Conservation (phyloP, 2,329 filamentous ascomycete species). For the Graphilbum ipis-grandicollis region DNA sequence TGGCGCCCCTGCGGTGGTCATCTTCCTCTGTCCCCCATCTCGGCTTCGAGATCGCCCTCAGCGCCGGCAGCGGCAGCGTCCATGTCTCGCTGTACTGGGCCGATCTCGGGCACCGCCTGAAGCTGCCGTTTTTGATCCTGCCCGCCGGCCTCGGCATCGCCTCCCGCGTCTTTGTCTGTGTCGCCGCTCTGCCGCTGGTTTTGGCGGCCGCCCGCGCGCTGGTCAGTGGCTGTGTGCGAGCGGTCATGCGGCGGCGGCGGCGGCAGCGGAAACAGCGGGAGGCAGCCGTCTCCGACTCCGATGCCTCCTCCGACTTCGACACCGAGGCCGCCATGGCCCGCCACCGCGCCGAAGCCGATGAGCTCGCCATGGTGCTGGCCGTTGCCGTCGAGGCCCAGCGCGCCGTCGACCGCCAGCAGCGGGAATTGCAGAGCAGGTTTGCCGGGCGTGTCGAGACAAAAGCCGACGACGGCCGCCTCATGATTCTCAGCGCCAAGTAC, state of each 20-base stretch:
- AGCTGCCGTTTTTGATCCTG: slow-evolving; percentile 23
- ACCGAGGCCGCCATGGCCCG: slow-evolving; percentile 12
- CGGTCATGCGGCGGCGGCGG: slow-evolving; percentile 1
- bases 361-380: slow-evolving; percentile 24
- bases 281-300: background rate
- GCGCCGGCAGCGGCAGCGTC: slow-evolving; percentile 17
- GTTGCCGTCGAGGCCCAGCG: slow-evolving; percentile 21
- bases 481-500: slow-evolving; percentile 31
- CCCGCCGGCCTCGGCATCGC: slow-evolving; percentile 11
- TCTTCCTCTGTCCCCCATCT: slow-evolving; percentile 19
- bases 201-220: slow-evolving; percentile 17
- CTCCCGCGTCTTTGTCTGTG: slow-evolving; percentile 20
- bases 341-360: slow-evolving; percentile 25
- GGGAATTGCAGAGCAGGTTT: background rate
- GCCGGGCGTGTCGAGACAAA: background rate
- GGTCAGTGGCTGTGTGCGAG: too few relatives aligned
- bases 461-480: slow-evolving; percentile 17
- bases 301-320: background rate
- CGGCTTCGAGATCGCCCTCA: slow-evolving; percentile 26
- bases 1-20: slow-evolving; percentile 20
- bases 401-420: slow-evolving; percentile 14
- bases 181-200: slow-evolving; percentile 20
- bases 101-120: slow-evolving; percentile 24
- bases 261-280: background rate
- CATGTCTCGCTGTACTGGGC: slow-evolving; percentile 30